Evolutionary conservation across 106 monocot species (phyloP).

Genomic region (Dactylorhiza incarnata): DNA sequence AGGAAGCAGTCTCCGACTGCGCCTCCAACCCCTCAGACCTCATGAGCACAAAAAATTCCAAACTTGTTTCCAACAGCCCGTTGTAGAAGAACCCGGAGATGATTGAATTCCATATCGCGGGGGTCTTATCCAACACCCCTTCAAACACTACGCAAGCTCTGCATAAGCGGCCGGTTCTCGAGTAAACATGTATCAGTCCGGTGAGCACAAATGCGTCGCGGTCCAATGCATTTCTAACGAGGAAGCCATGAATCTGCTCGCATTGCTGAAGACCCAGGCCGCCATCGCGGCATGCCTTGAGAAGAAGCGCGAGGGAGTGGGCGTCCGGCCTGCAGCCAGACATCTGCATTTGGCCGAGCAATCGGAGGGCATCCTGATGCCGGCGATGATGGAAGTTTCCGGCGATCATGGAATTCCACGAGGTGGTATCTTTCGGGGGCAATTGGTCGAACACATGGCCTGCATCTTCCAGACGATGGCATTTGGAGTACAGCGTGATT

Average conservation of each 20-base stretch:
- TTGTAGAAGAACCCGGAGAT: constrained; percentile 21
- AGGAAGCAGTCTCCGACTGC: constrained; percentile 13
- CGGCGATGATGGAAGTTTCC: constrained; percentile 13
- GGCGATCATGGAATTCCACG: constrained; percentile 23
- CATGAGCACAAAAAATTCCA: constrained; percentile 31
- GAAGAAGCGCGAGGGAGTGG: constrained; percentile 20
- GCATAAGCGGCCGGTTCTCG: not conserved
- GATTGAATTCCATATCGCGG: constrained; percentile 22
- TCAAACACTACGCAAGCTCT: constrained; percentile 17
- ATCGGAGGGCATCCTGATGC: not conserved
- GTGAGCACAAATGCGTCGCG: constrained; percentile 14
- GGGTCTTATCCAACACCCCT: constrained; percentile 5
- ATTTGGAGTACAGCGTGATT: constrained; percentile 23
- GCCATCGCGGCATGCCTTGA: constrained; percentile 12
- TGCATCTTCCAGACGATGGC: constrained; percentile 15
- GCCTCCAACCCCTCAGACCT: constrained; percentile 2
- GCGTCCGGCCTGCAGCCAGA: constrained; percentile 17
- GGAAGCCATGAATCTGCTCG: constrained; percentile 16
- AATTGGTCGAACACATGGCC: constrained; percentile 17
- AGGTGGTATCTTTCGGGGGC: constrained; percentile 22
- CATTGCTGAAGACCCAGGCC: constrained; percentile 7
- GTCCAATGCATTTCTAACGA: constrained; percentile 13
- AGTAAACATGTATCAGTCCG: constrained; percentile 27
- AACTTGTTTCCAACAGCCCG: constrained; percentile 26
- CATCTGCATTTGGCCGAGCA: constrained; percentile 18